Evolutionary conservation across 2,329 filamentous ascomycete species (phyloP), one percentile per base, ranked within the genome.

Genomic region (Juglanconis sp.): DNA sequence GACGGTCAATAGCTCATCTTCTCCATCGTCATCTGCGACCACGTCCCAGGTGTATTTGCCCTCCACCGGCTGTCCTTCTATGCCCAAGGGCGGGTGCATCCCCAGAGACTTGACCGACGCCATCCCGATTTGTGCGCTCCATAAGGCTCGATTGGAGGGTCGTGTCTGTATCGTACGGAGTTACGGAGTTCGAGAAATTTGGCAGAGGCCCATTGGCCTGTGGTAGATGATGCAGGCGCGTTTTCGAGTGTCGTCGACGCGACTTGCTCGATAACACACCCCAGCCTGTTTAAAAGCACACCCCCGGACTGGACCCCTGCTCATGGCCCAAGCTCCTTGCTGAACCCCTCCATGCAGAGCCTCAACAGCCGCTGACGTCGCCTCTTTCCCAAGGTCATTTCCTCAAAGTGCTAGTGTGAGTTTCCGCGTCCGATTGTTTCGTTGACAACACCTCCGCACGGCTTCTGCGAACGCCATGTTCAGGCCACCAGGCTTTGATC

Each of bases 81-180:
- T 47, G 38, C 61, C 58, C 17, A 63, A 56, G 54, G 96, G 93
- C 77, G 90, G 87, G 79, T 98, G 94, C 71, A 96, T 82, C 74
- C 95, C 95, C 70, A 97, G 84, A 65, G 94, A 97, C 74, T 87
- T 90, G 76, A 97, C 86, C 72, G 90, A 87, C 68, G 94, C 94
- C 96, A 99, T 99, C 56, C 67, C 69, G 67, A 57, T n/a, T 48
- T 30, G 31, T 38, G 32, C 47, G 55, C 62, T 67, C 67, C 68
- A 69, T 69, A 52, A 62, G 34, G 48, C 53, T 64, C 36, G 50
- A 15, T 52, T 56, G 44, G n/a, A 51, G 34, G 32, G 30, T 30
- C 11, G n/a, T 46, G 31, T 54, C 17, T 15, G 36, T 24, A 6
- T 47, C 5, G 9, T n/a, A 17, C 10, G 17, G 4, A 3, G 7